Evolutionary conservation across 768 basidiomycete genomes (phyloP).

Genomic region (Gymnopilus junonius): DNA sequence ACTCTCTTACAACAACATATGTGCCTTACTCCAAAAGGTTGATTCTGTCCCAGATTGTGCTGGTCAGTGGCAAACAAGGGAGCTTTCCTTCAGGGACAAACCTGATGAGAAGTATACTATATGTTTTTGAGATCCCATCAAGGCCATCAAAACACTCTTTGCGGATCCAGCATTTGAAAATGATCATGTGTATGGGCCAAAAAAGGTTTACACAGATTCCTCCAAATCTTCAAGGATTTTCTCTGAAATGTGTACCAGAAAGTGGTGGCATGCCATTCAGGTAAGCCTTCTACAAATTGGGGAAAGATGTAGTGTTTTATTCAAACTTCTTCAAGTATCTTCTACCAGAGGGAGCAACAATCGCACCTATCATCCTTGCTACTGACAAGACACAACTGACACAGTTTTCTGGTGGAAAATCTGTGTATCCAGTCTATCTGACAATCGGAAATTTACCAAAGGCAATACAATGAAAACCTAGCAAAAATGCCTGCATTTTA

Average conservation of each 20-base stretch:
- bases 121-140: not conserved
- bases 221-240: conserved; percentile 21
- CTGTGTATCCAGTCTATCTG: conserved; percentile 48
- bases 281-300: too few species aligned
- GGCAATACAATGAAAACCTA: conserved; percentile 31
- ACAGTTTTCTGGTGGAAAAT: too few species aligned
- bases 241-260: conserved; percentile 39
- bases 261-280: conserved; percentile 42
- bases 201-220: conserved; percentile 25
- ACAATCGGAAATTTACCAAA: conserved; percentile 46
- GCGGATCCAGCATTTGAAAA: not conserved
- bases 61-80: not conserved
- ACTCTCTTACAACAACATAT: not conserved
- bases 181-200: conserved; percentile 22
- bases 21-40: too few species aligned
- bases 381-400: too few species aligned
- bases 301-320: too few species aligned
- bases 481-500: too few species aligned
- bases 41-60: not conserved
- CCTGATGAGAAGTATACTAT: not conserved
- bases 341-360: conserved; percentile 25
- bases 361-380: conserved; percentile 43
- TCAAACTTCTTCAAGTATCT: too few species aligned
- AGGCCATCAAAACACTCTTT: not conserved
- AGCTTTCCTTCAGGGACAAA: not conserved